Percentiles rank a stretch among this genome's conserved stretches.
These are phyloP conservation scores for Boletus patriciae DNA, from an alignment of 768 basidiomycete species.

Conservation along the genomic window DNA sequence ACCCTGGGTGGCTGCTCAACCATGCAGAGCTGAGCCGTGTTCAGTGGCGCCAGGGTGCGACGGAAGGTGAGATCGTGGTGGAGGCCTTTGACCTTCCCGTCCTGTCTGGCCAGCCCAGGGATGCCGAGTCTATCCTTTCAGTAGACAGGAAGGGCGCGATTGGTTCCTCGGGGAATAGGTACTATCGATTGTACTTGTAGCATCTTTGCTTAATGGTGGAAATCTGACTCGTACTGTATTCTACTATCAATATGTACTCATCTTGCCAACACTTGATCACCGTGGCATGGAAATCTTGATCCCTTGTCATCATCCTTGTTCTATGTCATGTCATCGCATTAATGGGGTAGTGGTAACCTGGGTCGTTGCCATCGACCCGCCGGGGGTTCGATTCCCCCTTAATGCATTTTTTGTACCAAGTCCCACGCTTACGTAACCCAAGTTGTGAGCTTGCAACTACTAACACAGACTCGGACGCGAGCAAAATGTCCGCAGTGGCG, in stretches of 20 bases:
- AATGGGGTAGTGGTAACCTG: conserved; percentile 69
- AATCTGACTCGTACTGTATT: background rate
- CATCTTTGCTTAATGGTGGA: background rate
- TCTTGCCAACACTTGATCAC: no score
- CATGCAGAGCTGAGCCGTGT: conserved; percentile 47
- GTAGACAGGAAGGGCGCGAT: background rate
- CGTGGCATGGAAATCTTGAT: no score
- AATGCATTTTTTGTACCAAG: conserved; percentile 8
- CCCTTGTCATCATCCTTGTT: no score
- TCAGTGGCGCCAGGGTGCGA: conserved; percentile 37
- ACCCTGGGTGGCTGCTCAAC: conserved; percentile 45
- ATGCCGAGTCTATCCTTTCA: background rate
- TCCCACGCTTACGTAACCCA: background rate
- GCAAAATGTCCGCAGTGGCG: background rate
- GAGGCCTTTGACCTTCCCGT: conserved; percentile 10
- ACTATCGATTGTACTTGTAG: background rate
- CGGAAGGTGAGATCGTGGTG: conserved; percentile 38
- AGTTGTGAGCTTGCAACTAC: no score
- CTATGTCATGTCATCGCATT: background rate
- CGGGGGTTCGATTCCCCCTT: conserved; percentile 77
- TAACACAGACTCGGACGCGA: background rate
- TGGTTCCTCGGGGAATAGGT: background rate
- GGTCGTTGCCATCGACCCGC: conserved; percentile 79
- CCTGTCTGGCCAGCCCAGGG: background rate
- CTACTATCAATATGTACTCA: no score